Evolutionary conservation across 345 rosid species (phyloP), one percentile per base, ranked within the genome.

Genomic region (Psidium friedrichsthalianum): DNA sequence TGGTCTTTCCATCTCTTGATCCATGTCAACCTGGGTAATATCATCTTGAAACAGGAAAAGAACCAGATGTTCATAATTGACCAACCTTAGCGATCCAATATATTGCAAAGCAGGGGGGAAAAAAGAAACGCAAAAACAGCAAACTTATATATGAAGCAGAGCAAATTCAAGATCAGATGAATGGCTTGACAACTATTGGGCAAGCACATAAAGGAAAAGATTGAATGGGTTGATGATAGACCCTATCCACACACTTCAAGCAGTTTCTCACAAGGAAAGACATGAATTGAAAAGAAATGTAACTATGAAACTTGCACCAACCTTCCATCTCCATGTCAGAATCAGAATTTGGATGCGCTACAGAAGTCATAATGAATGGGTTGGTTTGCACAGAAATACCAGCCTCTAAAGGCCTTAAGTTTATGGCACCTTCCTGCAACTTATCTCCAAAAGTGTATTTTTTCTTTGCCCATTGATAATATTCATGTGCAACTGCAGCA

Each of bases 261-360:
- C 57, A 55, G 84, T 55, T 25, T 27, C 57, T 82, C 58, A 52
- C 42, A 82, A 51, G 57, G 27, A 82, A 52, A 82, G 8, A 44
- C 58, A 42, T 16, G 25, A 74, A 36, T 13, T 29, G 47, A 51
- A 84, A 61, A 27, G 3, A 84, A 64, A 32, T 20, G 40, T 64
- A 29, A 24, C 84, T 47, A 86, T 69, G 78, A 69, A 69, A 69
- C 84, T 83, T 85, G 58, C 51, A 89, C 89, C 54, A 88, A 95
- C 97, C 98, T 95, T 94, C 98, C 98, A 95, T 95, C 89, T 95
- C 98, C 95, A 93, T 94, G 91, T 95, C 97, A 82, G 96, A 94
- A 89, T 92, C 94, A 82, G 86, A 83, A 88, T 87, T 86, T 6
- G 87, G 87, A 83, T 87, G 83, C 44, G 90, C 64, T 76, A 29